These are phyloP conservation scores for Angophora floribunda DNA, from an alignment of 345 rosid species.

Conservation along the genomic window DNA sequence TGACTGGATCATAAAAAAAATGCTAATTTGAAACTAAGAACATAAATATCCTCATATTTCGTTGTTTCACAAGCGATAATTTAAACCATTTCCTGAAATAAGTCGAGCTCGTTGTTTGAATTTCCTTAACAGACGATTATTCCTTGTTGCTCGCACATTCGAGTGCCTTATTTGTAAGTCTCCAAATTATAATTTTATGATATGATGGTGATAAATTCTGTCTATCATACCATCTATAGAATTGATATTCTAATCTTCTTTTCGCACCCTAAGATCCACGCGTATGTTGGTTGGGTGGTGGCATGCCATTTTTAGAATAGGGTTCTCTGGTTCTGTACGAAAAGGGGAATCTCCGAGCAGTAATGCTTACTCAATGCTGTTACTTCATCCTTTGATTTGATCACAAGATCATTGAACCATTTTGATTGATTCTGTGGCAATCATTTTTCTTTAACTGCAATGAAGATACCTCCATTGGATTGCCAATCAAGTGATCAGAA, in stretches of 20 bases:
- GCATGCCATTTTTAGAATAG: background rate
- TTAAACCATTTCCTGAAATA: background rate
- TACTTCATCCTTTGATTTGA: background rate
- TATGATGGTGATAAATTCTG: background rate
- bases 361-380: background rate
- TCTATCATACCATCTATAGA: background rate
- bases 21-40: background rate
- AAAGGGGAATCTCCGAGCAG: background rate
- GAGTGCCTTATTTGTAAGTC: background rate
- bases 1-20: background rate
- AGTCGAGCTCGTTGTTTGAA: background rate
- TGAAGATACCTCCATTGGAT: background rate
- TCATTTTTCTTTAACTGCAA: background rate
- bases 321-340: background rate
- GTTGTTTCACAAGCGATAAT: background rate
- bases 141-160: background rate
- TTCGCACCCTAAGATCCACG: background rate
- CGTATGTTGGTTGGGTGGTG: background rate
- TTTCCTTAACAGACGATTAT: background rate
- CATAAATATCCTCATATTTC: background rate
- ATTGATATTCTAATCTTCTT: background rate
- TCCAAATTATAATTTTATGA: background rate
- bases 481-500: background rate
- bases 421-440: background rate
- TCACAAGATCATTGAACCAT: background rate